Evolutionary conservation across 208 protist species (phyloP), one percentile per base, ranked within the genome.

Genomic region (Borovskyia barvae): DNA sequence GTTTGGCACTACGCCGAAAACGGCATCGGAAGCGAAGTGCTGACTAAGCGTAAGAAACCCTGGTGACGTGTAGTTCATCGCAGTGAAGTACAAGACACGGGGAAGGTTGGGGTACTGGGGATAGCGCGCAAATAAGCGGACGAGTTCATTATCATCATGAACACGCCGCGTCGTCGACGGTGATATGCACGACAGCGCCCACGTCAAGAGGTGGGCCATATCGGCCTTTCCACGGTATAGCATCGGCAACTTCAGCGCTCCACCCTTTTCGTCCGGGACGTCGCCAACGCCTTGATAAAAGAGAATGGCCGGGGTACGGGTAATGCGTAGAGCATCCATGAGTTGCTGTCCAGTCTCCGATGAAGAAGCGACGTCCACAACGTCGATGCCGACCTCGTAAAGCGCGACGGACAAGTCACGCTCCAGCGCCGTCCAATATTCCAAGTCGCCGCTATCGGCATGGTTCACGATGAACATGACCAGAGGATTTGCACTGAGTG

Each of bases 11-110:
- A 80, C 80, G 1, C 72, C 80, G 35, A 82, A 80, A 6, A 77
- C 67, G 1, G 68, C 75, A 30, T 75, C 68, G 26, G 32, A 33
- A 5, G 37, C 33, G 41, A 72, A 72, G 41, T 46, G 46, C 40
- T 87, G 75, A 8, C 57, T 72, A 12, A 72, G 5, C 3, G 63
- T 14, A 15, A 63, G 59, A 40, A 71, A 72, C 3, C 68, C 60
- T 1, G 64, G 64, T 11, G 60, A 49, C 6, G 72, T 55, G 28
- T 65, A 63, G 19, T 54, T 42, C 1, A 1, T 28, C 6, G 42
- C 39, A 1, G 80, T 65, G 40, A 87, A 80, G 69, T 75, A 80
- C 5, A 87, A 55, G 2, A 87, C 67, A 32, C 59, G 75, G 1
- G 75, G 75, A 15, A 82, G 47, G 3, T 43, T 25, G 7, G 68